Evolutionary conservation across 371 early-diverging fungal species (phyloP).

Genomic region (Syncephalastrum racemosum): DNA sequence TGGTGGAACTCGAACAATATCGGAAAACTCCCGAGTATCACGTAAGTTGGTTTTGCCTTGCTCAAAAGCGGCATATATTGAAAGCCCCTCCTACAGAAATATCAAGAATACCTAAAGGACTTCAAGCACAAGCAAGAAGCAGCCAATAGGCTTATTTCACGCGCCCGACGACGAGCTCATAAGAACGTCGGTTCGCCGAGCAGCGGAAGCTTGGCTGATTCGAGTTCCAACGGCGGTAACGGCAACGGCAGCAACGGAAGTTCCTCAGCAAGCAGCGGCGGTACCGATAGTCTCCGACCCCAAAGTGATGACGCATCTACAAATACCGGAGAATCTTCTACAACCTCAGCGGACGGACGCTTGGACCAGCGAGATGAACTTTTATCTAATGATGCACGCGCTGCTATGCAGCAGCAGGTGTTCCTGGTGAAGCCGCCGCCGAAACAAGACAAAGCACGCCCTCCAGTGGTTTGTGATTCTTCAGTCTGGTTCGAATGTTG

Average conservation of each 20-base stretch:
- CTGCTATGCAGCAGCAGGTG: slow-evolving; percentile 7
- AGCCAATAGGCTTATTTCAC: slow-evolving; percentile 3
- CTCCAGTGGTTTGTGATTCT: slow-evolving; percentile 2
- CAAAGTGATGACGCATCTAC: no score
- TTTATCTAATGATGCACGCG: no score
- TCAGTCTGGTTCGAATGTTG: no score
- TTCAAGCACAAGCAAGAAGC: slow-evolving; percentile 14
- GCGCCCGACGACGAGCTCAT: background rate
- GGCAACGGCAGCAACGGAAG: slow-evolving; percentile 1
- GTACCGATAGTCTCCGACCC: background rate
- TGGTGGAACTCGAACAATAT: slow-evolving; percentile 29
- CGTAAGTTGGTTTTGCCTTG: background rate
- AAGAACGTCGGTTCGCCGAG: slow-evolving; percentile 6
- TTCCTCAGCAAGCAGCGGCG: background rate
- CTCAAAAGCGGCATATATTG: background rate
- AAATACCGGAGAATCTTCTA: no score
- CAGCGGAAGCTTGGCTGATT: slow-evolving; percentile 12
- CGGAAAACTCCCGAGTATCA: slow-evolving; percentile 27
- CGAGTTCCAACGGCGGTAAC: slow-evolving; percentile 7
- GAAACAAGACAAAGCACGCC: background rate
- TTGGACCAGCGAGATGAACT: no score
- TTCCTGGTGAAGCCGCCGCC: slow-evolving; percentile 3
- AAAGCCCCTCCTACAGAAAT: background rate
- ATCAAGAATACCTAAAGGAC: slow-evolving; percentile 9
- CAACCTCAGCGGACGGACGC: no score